Evolutionary conservation across 768 basidiomycete species (phyloP).

Genomic region (Kwoniella mangroviensis): DNA sequence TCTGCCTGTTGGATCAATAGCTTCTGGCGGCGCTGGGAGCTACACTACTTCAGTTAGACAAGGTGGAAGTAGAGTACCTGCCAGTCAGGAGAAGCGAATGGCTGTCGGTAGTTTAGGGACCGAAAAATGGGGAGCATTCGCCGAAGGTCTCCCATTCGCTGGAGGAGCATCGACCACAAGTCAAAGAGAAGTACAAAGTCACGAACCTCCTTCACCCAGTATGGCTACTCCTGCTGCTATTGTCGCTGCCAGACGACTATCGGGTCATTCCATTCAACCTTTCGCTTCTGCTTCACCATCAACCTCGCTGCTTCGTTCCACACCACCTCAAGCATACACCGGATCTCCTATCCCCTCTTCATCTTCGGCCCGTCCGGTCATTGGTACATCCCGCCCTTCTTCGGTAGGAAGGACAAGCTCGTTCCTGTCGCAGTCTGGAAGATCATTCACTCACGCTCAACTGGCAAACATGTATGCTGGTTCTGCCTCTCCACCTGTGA

Average conservation of each 20-base stretch:
- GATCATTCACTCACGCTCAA: conserved; percentile 55
- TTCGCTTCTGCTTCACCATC: conserved; percentile 46
- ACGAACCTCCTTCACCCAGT: conserved; percentile 30
- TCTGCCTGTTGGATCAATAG: conserved; percentile 35
- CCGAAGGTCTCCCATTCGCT: conserved; percentile 53
- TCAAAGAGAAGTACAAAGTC: conserved; percentile 7
- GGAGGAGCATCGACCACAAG: conserved; percentile 11
- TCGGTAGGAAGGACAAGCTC: conserved; percentile 52
- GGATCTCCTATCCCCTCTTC: conserved; percentile 18
- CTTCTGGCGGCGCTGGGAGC: conserved; percentile 15
- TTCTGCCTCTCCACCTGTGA: conserved; percentile 38
- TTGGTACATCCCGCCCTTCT: conserved; percentile 29
- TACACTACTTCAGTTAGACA: conserved; percentile 15
- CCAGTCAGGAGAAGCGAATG: conserved; percentile 18
- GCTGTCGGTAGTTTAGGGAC: conserved; percentile 28
- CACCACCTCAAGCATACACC: conserved; percentile 21
- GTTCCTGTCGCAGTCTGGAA: conserved; percentile 56
- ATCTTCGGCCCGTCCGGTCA: conserved; percentile 16
- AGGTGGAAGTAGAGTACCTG: conserved; percentile 23
- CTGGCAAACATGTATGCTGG: conserved; percentile 42
- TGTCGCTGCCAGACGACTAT: conserved; percentile 46
- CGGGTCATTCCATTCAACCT: conserved; percentile 51
- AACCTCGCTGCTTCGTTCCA: conserved; percentile 39
- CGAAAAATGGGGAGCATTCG: conserved; percentile 40
- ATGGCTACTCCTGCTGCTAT: conserved; percentile 30